Evolutionary conservation across 495 filamentous ascomycete genomes (phyloP), one percentile per base, ranked within the genome.

Genomic region (Talaromyces wortmannii): DNA sequence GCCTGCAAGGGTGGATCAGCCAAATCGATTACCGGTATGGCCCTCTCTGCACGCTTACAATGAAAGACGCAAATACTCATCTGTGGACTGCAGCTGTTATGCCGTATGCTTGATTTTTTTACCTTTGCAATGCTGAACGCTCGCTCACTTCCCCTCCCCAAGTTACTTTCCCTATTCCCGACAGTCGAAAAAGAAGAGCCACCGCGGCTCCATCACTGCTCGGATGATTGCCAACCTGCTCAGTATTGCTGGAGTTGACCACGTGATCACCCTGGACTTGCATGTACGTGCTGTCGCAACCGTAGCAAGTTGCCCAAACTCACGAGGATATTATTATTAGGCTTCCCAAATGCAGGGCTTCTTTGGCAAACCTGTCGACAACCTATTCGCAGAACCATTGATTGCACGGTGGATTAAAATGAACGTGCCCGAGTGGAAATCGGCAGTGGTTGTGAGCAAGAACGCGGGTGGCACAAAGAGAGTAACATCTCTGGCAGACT

Each of bases 281-380:
- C 94, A 98, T 75, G 83, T 84, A 68, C 67, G 79, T 73, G 31
- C 49, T 30, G 10, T 11, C 15, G 40, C 13, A 13, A 29, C 23
- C 23, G 4, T 23, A 23, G 23, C 23, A 23, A 23, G 23, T 23
- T 4, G 1, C 2, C 4, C 23, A 23, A 23, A 23, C 23, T 23
- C 23, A 23, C 4, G 23, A 23, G 23, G 23, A 23, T 42, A 17
- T 31, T 49, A n/a, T 31, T 17, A 13, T 48, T 53, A 78, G 77
- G 90, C 90, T 55, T 92, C 90, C 8, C 94, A 97, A 73, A 97
- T 97, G 88, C 95, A 97, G 74, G 94, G 94, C 33, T 98, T 98
- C 78, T 98, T 98, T 79, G 89, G 87, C 59, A 95, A 94, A 63
- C 95, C 94, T 8, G 94, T 98, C 49, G 94, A 98, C 71, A 97